Base-by-base conservation (phyloP, 257 asterid species). In the Scutellaria baicalensis region DNA sequence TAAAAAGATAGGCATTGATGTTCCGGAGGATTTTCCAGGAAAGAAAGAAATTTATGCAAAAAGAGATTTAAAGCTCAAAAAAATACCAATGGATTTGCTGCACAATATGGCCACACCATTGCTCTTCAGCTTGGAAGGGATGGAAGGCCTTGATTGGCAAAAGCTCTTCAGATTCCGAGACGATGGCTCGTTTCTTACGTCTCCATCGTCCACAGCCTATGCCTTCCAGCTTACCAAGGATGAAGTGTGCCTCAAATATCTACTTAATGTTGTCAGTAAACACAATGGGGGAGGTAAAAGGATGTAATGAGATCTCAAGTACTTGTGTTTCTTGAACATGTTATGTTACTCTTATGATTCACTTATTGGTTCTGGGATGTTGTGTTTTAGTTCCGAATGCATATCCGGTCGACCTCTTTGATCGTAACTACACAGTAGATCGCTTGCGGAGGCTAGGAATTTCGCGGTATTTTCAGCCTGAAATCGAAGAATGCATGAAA, bases 401-500 rank as follows among this genome's bases (percentile, higher is more conserved):
- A 6, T 91, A 87, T 13, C 97, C 97, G 0, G 97, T 91, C 77
- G 97, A 91, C 76, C 31, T 91, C 69, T 89, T 86, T 69, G 96
- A 87, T 64, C 92, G 74, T 65, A 68, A 87, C 0, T 91, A 91
- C 93, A 82, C 64, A 7, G 82, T 87, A 8, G 97, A 91, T 51
- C 83, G 96, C 5, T 55, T 91, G 10, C 87, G 80, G 65, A 71
- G 96, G 57, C 78, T 91, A 1, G 96, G 95, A 14, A 87, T 91
- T 74, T 91, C 88, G 11, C 83, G 90, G 0, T 84, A 76, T 80
- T 86, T 90, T 55, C 67, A 74, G 43, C 0, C 72, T 5, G 90
- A 90, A 66, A 85, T 90, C 35, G 47, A 73, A 1, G 79, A 83
- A 42, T 88, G 93, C 18, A 44, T 88, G 3, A 65, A 71, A 38